These are phyloP conservation scores for Gloeostereum incarnatum DNA, from an alignment of 768 basidiomycete species.

Conservation along the genomic window DNA sequence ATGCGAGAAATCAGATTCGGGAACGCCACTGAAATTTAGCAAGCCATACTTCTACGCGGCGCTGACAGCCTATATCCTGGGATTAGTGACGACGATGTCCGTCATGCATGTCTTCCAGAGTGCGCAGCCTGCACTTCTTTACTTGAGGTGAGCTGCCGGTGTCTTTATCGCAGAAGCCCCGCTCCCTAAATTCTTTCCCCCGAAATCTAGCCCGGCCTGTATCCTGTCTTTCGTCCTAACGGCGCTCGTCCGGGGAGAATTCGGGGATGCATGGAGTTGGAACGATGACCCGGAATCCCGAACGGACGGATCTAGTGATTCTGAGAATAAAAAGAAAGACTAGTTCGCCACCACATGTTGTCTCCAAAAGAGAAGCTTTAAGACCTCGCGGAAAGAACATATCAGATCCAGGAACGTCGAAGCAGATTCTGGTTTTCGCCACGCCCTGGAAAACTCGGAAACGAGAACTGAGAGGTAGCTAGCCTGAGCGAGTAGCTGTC, in stretches of 20 bases:
- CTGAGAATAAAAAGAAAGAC: too few species aligned
- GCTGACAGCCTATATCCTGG: constrained; percentile 63
- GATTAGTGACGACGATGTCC: constrained; percentile 66
- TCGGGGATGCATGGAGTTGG: constrained; percentile 66
- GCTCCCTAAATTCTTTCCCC: too few species aligned
- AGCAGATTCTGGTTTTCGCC: too few species aligned
- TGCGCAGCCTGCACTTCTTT: constrained; percentile 90
- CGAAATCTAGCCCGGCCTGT: constrained; percentile 56
- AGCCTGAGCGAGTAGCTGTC: too few species aligned
- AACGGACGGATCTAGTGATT: too few species aligned
- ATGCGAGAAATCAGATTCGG: constrained; percentile 5
- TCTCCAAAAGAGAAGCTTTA: too few species aligned
- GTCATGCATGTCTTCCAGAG: constrained; percentile 74
- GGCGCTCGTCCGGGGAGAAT: constrained; percentile 55
- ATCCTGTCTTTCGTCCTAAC: constrained; percentile 59
- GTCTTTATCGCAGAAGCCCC: too few species aligned
- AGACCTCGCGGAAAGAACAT: too few species aligned
- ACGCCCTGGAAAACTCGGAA: too few species aligned
- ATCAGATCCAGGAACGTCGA: too few species aligned
- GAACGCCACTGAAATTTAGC: constrained; percentile 24
- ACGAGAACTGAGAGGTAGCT: too few species aligned
- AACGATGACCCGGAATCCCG: constrained; percentile 40
- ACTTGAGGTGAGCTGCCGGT: constrained; percentile 56
- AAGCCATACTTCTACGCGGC: constrained; percentile 74
- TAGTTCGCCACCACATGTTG: too few species aligned